Evolutionary conservation across 2,329 filamentous ascomycete genomes (phyloP).

Genomic region (Botrytis sinoallii): DNA sequence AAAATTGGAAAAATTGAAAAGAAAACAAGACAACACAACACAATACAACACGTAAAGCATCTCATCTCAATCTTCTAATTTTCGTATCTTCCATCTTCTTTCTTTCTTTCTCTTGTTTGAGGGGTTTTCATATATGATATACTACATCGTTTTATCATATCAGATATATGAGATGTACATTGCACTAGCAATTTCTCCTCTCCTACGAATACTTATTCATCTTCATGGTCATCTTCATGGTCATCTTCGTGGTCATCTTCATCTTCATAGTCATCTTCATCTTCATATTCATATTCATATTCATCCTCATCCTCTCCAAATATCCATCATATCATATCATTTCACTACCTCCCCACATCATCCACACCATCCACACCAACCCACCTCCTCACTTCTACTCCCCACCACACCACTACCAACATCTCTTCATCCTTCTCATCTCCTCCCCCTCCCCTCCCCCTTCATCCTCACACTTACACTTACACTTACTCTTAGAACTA

Average conservation of each 20-base stretch:
- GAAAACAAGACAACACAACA: too few species aligned
- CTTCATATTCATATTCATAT: neutral
- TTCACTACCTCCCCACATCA: neutral
- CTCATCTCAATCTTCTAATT: too few species aligned
- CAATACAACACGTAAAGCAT: neutral
- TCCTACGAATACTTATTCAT: neutral
- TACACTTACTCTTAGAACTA: neutral
- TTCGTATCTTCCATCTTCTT: neutral
- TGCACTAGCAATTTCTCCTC: neutral
- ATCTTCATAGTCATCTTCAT: neutral
- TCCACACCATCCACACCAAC: neutral
- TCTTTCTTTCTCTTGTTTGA: neutral
- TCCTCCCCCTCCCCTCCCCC: neutral
- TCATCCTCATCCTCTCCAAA: neutral
- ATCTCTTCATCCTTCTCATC: neutral
- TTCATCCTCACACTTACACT: neutral
- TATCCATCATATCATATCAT: neutral
- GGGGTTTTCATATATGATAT: rapidly evolving
- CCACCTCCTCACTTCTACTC: neutral
- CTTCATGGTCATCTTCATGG: neutral
- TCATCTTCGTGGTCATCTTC: neutral
- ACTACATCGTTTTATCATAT: neutral
- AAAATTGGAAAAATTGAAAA: neutral
- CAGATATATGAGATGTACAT: neutral
- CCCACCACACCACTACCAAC: neutral